Conservation (phyloP, 1,139 yeast species). For the Magnusiomyces paraingens region DNA sequence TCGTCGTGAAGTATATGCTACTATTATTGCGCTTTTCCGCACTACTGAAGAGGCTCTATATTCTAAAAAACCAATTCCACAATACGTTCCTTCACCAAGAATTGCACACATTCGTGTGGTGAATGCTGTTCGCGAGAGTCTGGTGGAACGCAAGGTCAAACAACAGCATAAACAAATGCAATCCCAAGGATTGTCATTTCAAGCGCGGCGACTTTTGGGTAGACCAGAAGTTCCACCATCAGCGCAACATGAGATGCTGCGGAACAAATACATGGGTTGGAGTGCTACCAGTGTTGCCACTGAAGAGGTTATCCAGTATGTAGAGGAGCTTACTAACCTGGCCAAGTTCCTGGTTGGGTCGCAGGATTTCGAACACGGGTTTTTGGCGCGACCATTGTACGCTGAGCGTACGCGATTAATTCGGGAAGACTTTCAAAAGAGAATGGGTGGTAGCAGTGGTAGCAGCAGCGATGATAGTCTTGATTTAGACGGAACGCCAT, state of each 20-base stretch:
- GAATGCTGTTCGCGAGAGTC: constrained; percentile 37
- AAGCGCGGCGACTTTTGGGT: no score
- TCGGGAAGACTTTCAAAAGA: no score
- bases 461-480: no score
- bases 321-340: constrained; percentile 41
- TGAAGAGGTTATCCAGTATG: constrained; percentile 44
- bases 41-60: constrained; percentile 40
- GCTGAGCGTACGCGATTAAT: constrained; percentile 11
- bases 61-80: constrained; percentile 44
- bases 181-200: no score
- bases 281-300: constrained; percentile 45
- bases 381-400: constrained; percentile 41
- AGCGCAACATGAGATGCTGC: constrained; percentile 24
- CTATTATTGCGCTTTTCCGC: constrained; percentile 35
- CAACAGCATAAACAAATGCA: constrained; percentile 4
- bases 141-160: constrained; percentile 15
- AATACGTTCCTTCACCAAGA: constrained; percentile 44
- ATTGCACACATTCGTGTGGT: constrained; percentile 43
- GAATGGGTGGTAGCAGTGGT: no score
- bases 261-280: constrained; percentile 43
- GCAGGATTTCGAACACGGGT: constrained; percentile 44
- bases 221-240: constrained; percentile 1
- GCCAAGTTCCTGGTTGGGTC: constrained; percentile 43
- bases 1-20: constrained; percentile 41
- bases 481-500: no score